phyloP scores from a whole-genome alignment of 352 stramenopile genomes.

The Phytopythium kandeliae region DNA sequence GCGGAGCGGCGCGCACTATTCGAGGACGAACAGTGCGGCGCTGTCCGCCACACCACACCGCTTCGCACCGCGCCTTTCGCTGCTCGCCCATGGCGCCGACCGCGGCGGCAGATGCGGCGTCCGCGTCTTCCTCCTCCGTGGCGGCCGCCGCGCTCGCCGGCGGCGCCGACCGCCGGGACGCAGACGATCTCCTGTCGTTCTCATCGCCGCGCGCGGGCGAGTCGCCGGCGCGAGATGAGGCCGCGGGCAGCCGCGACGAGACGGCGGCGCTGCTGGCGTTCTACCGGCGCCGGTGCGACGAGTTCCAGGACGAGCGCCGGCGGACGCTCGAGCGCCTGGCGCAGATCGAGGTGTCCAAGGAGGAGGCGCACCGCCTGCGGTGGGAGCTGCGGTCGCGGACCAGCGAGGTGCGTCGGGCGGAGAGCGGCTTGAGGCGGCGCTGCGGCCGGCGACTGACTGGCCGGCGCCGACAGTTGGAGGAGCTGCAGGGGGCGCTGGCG shows the following conservation, averaged over 20 bases:
- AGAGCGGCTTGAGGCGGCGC: no score
- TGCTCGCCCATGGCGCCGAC: no score
- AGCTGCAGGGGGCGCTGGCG: constrained; percentile 53
- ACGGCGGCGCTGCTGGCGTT: constrained; percentile 39
- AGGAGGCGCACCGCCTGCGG: constrained; percentile 64
- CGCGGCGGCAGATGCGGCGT: no score
- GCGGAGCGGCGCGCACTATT: no score
- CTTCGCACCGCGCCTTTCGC: no score
- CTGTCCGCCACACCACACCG: no score
- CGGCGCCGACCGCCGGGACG: no score
- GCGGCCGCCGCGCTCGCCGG: no score
- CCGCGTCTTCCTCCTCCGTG: no score
- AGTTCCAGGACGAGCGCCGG: constrained; percentile 63
- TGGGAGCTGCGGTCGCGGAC: constrained; percentile 63
- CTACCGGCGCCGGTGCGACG: constrained; percentile 56
- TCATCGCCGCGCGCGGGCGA: constrained; percentile 36
- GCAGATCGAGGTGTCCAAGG: constrained; percentile 68
- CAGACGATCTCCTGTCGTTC: constrained; percentile 47
- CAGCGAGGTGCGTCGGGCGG: constrained; percentile 68
- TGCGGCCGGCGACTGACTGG: no score
- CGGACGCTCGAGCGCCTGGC: constrained; percentile 42
- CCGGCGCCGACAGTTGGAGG: constrained; percentile 28
- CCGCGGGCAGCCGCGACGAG: constrained; percentile 10
- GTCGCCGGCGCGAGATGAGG: constrained; percentile 13
- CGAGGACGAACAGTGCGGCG: no score